These are phyloP conservation scores for Harringtonia lauricola DNA, from an alignment of 2,329 filamentous ascomycete species.

Conservation along the genomic window DNA sequence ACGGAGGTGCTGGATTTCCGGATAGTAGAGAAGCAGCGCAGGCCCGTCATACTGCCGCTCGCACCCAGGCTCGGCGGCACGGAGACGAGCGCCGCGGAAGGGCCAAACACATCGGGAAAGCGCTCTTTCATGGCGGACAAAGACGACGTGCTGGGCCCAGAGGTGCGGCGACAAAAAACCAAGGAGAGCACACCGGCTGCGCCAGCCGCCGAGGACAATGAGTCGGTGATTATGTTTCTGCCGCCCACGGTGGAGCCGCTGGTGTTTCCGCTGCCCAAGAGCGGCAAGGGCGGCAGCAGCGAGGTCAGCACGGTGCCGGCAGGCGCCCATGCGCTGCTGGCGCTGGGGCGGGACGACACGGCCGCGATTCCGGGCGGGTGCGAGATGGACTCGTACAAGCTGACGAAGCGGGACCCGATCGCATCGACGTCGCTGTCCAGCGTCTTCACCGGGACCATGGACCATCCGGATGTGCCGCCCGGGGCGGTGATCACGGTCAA, in stretches of 20 bases:
- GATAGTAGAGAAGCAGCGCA: constrained; percentile 42
- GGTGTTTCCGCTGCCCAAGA: constrained; percentile 39
- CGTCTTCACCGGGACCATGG: constrained; percentile 36
- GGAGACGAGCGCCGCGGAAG: constrained; percentile 10
- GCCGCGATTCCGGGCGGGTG: constrained; percentile 36
- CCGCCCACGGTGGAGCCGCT: constrained; percentile 37
- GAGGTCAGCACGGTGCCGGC: constrained; percentile 28
- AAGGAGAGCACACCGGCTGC: constrained; percentile 24
- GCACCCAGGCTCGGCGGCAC: constrained; percentile 1
- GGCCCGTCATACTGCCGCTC: constrained; percentile 16
- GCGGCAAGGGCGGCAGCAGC: constrained; percentile 31
- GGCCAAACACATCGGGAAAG: constrained; percentile 37
- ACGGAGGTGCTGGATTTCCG: constrained; percentile 45
- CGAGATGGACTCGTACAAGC: constrained; percentile 40
- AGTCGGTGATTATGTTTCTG: constrained; percentile 41
- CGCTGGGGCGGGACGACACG: constrained; percentile 37
- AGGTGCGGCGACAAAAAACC: constrained; percentile 19
- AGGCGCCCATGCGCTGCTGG: constrained; percentile 38
- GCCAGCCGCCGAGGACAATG: constrained; percentile 18
- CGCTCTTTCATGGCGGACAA: constrained; percentile 35
- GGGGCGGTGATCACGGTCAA: constrained; percentile 48
- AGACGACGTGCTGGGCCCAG: constrained; percentile 23
- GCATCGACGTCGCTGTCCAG: constrained; percentile 42
- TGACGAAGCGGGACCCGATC: constrained; percentile 46
- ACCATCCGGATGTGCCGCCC: constrained; percentile 36